Percentiles rank a stretch among this genome's conserved stretches.
These are phyloP conservation scores for Picea abies DNA, from an alignment of 83 land plant genomes.

Conservation along the genomic window DNA sequence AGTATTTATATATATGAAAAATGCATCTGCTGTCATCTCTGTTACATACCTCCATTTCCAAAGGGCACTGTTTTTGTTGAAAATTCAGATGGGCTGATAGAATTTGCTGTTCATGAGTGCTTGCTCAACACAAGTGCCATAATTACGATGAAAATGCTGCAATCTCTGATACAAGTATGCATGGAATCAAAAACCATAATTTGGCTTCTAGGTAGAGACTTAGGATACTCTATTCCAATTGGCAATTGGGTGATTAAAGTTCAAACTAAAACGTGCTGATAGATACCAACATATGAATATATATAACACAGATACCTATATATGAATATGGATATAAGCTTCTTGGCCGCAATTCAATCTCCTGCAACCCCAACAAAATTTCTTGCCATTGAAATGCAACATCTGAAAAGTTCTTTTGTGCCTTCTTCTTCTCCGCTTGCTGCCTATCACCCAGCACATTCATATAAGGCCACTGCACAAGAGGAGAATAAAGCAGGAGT, in stretches of 20 bases:
- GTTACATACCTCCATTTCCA: neutral
- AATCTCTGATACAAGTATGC: conserved; percentile 5
- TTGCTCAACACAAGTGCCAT: neutral
- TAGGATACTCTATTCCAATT: neutral
- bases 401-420: neutral
- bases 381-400: conserved; percentile 1
- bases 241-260: neutral
- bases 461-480: conserved; percentile 8
- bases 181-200: neutral
- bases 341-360: conserved; percentile 3
- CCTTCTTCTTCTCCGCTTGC: conserved; percentile 6
- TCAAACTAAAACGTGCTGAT: neutral
- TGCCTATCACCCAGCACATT: conserved; percentile 12
- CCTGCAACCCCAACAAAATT: neutral
- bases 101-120: neutral
- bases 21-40: conserved; percentile 1
- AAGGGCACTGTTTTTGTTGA: neutral
- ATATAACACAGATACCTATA: neutral
- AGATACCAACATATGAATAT: neutral
- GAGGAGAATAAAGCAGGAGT: conserved; percentile 8
- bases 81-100: conserved; percentile 13
- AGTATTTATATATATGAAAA: conserved; percentile 7
- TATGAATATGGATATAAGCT: neutral
- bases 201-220: neutral
- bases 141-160: neutral